Base-by-base conservation (phyloP, 305 asterid species). In the Fraxinus baroniana region DNA sequence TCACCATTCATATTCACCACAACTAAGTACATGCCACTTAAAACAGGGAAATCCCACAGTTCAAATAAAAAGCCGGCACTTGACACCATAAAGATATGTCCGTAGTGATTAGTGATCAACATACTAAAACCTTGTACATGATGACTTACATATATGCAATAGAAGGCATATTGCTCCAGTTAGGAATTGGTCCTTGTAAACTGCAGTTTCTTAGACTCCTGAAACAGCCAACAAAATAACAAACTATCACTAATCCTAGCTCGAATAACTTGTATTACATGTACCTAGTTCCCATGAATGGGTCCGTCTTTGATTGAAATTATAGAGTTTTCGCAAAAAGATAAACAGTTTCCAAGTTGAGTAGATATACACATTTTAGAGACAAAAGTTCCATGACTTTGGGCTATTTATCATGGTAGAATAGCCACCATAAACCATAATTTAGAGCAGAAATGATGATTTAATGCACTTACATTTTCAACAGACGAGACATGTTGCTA, bases 171-270 rank as follows among this genome's bases (percentile, higher is more conserved):
- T 87, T 94, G 90, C 95, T 91, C 92, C 97, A 90, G 74, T 89
- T 88, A 52, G 99, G 99, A 86, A 97, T 83, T 18, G 91, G 85
- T 78, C 99, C 99, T 87, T 28, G 92, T 91, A 97, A 87, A 88
- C 89, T 91, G 91, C 99, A 97, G 91, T 97, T 97, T 89, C 98
- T 91, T 77, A 95, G 94, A 89, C 98, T 97, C 98, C 99, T 97
- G 97, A 86, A 62, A 80, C 9, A 83, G 68, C 66, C 83, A 79
- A 83, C 24, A 84, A 80, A 49, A 86, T 30, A 70, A 26, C 76
- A 49, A 76, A 78, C 10, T 13, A 17, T 52, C 75, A 77, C 3
- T 7, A 82, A 75, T 70, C 64, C 30, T 49, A 83, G 75, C 78
- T 81, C 22, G 37, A n/a, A 80, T 72, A 12, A 77, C n/a, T 32